phyloP scores from a whole-genome alignment of 768 basidiomycete species.

The Tephrocybe sp. region DNA sequence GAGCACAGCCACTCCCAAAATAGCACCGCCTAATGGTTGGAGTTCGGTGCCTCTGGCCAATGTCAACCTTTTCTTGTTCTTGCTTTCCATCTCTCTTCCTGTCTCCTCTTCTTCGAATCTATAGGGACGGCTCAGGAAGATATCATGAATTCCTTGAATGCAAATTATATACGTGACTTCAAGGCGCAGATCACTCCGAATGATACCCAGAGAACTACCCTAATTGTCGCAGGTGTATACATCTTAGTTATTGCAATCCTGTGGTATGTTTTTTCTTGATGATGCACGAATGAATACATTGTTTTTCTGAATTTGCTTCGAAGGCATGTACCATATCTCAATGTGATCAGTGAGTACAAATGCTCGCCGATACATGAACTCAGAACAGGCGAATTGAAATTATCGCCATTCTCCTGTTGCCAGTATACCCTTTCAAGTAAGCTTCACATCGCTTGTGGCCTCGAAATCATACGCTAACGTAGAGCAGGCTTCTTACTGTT shows the following conservation, averaged over 20 bases:
- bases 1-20: constrained; percentile 14
- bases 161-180: constrained; percentile 35
- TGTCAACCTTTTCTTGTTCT: background rate
- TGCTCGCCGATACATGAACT: background rate
- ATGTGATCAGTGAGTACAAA: constrained; percentile 39
- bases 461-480: background rate
- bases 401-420: background rate
- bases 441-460: constrained; percentile 17
- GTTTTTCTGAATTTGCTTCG: background rate
- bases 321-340: constrained; percentile 4
- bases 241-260: constrained; percentile 73
- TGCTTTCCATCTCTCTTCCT: background rate
- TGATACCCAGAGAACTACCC: constrained; percentile 67
- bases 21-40: background rate
- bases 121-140: no score
- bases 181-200: constrained; percentile 55
- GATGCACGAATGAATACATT: background rate
- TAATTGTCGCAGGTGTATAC: constrained; percentile 80
- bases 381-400: background rate
- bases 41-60: background rate
- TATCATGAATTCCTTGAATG: constrained; percentile 4
- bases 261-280: constrained; percentile 48
- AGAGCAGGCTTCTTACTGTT: constrained; percentile 69
- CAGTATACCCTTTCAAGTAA: constrained; percentile 92
- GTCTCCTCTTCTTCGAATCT: background rate